Base-by-base conservation (phyloP, 495 filamentous ascomycete genomes). In the Xeromyces bisporus region DNA sequence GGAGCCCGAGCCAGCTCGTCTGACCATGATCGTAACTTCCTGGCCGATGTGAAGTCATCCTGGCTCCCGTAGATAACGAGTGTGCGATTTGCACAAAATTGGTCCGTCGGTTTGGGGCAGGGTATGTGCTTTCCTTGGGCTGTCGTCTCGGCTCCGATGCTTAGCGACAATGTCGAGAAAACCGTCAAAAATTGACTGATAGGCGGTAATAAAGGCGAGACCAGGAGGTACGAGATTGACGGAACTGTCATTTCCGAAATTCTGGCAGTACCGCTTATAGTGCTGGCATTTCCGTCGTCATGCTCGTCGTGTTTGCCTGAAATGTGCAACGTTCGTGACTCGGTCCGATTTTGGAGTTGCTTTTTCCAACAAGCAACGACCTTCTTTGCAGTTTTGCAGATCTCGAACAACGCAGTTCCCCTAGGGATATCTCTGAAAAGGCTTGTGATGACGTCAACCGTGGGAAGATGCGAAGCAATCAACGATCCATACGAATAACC, bases 401-500 rank as follows among this genome's bases (percentile, higher is more conserved):
- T 80, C 46, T 76, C 70, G 17, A 71, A 61, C n/a, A 67, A 56
- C 2, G 67, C 49, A 0, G 69, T 70, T 14, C 62, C 64, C n/a
- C 51, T 41, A 6, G 43, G 32, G 0, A 69, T 64, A 5, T 47
- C 41, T 23, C 55, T 43, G 39, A 93, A 81, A 3, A 67, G 50
- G 0, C 63, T 39, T 2, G 79, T 38, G 25, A 92, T 67, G 1
- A 60, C 52, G 9, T 60, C 47, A 15, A 76, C 51, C 7, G 61
- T 46, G 2, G 84, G 85, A 3, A 87, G 69, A 39, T 74, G 70
- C 3, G 66, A 71, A 7, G 80, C 70, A 25, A 96, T 71, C 36
- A 93, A 60, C 3, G 83, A 77, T 21, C 89, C 89, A 46, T 93
- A 96, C 0, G 87, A 94, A 50, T 96, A 96, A 24, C 89, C 89